Evolutionary conservation across 2,329 filamentous ascomycete species (phyloP), one percentile per base, ranked within the genome.

Genomic region (Penicillium freii): DNA sequence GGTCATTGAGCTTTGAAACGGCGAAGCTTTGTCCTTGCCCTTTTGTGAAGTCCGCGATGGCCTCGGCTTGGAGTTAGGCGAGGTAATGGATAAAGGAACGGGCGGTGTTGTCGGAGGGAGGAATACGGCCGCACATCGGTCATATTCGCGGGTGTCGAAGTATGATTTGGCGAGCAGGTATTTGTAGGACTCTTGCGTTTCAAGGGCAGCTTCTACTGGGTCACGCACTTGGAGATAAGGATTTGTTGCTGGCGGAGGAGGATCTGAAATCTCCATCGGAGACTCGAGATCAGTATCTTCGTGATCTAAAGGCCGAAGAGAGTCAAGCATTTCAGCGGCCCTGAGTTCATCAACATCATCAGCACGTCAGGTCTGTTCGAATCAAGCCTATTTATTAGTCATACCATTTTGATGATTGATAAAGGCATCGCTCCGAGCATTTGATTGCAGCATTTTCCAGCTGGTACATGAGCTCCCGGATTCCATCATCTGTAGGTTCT

Each of bases 401-500:
- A 25, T 66, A 96, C 94, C 94, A 99, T 86, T 97, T 97, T 29
- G 94, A 88, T 7, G 93, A 94, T 69, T 97, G 92, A 71, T 97
- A 97, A 13, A 99, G 83, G 74, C 94, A 96, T 73, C 94, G 83
- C 73, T 99, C 94, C 1, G 92, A 96, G 78, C 92, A 97, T 71
- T 92, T 92, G 25, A 94, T 82, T 3, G 94, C 88, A 31, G 93
- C 91, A 69, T 92, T 88, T 73, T 96, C 91, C 43, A 97, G 82
- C 34, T 90, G 85, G 38, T 82, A 83, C 69, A 88, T 86, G 59
- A 95, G 80, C 70, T 91, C 87, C 54, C 69, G 72, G 47, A 76
- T 68, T 43, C 70, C 71, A 2, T 76, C 74, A 38, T 73, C 70
- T 1, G 70, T 74, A 49, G 73, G 72, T 48, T 47, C 49, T 33